Conservation (phyloP, 169 alveolate genomes). For the Cryptosporidium ubiquitum region DNA sequence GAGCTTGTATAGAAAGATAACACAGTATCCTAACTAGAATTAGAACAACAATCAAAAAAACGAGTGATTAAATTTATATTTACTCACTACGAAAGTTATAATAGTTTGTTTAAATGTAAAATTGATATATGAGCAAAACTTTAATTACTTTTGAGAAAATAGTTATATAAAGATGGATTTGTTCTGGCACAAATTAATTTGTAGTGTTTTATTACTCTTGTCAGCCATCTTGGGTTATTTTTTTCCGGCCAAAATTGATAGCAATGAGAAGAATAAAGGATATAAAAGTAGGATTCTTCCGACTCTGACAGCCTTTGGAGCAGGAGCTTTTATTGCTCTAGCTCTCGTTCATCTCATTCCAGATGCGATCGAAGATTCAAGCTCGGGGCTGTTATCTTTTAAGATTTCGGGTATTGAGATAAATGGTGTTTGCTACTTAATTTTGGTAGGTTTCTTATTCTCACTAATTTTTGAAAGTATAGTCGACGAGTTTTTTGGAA, state of each 20-base stretch:
- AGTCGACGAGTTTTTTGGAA: constrained; percentile 14
- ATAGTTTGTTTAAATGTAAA: not conserved
- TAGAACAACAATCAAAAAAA: not conserved
- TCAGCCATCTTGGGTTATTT: constrained; percentile 59
- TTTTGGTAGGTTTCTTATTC: constrained; percentile 33
- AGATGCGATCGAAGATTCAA: constrained; percentile 54
- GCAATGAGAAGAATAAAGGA: not conserved
- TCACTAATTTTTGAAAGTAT: constrained; percentile 59
- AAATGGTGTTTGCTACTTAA: constrained; percentile 62
- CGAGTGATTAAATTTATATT: not conserved
- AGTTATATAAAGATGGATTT: constrained; percentile 17
- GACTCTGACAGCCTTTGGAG: constrained; percentile 44
- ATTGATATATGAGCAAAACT: not conserved
- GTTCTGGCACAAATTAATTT: constrained; percentile 55
- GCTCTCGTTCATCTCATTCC: constrained; percentile 66
- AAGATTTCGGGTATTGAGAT: constrained; percentile 8
- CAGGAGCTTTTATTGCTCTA: constrained; percentile 73
- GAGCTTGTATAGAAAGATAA: not conserved
- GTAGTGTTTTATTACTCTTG: constrained; percentile 26
- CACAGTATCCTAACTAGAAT: not conserved
- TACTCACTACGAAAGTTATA: not conserved
- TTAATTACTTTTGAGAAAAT: not conserved
- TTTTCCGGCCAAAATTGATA: constrained; percentile 4
- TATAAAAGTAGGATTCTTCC: constrained; percentile 1
- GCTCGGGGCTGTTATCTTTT: constrained; percentile 2